Evolutionary conservation across 225 moss, liverwort and hornwort genomes (phyloP).

Genomic region (Antitrichia curtipendula): DNA sequence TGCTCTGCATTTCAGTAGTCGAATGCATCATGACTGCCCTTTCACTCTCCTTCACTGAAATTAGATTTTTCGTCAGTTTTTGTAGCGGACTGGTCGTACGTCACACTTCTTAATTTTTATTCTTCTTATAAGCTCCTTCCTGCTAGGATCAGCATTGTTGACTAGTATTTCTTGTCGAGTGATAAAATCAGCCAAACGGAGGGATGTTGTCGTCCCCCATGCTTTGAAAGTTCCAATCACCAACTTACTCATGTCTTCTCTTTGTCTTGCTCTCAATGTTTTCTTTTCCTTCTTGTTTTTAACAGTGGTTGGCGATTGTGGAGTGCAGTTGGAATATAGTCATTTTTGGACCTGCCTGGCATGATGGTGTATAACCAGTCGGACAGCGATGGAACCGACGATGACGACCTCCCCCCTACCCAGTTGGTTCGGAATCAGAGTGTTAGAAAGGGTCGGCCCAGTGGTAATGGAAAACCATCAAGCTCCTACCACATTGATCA

Average conservation of each 20-base stretch:
- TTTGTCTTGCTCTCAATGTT: not conserved
- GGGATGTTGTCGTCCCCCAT: not conserved
- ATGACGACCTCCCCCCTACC: slow-evolving; percentile 84
- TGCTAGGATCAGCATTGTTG: not conserved
- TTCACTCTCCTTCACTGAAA: not conserved
- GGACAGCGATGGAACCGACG: slow-evolving; percentile 59
- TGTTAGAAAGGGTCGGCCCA: slow-evolving; percentile 57
- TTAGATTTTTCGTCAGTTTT: not conserved
- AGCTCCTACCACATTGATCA: slow-evolving; percentile 51
- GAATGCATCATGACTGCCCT: not conserved
- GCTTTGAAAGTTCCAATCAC: not conserved
- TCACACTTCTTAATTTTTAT: no score
- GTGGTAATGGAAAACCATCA: slow-evolving; percentile 73
- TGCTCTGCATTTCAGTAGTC: not conserved
- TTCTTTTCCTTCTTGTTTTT: not conserved
- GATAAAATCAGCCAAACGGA: not conserved
- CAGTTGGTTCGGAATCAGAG: slow-evolving; percentile 38
- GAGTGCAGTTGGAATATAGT: not conserved
- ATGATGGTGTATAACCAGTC: slow-evolving; percentile 49
- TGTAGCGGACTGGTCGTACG: not conserved
- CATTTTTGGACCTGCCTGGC: not conserved
- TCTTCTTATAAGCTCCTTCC: not conserved
- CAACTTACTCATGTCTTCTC: not conserved
- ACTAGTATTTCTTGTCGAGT: not conserved
- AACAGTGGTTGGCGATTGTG: not conserved